Evolutionary conservation across 257 asterid genomes (phyloP).

Genomic region (Capsicum chinense): DNA sequence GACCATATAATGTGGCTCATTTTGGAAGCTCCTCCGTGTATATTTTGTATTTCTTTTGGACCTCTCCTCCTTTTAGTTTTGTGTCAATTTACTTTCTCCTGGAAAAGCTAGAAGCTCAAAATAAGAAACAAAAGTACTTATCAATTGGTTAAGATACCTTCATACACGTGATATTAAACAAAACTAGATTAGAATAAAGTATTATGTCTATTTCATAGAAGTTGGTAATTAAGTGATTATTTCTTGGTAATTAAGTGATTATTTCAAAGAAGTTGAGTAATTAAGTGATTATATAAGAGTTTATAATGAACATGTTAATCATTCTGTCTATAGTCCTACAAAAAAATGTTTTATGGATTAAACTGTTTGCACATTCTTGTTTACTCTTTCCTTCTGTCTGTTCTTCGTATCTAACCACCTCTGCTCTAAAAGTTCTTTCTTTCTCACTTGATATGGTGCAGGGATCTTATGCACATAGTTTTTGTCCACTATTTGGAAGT

Average conservation of each 20-base stretch:
- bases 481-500: slow-evolving; percentile 99
- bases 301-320: not conserved
- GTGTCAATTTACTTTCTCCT: slow-evolving; percentile 14
- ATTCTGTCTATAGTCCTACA: slow-evolving; percentile 11
- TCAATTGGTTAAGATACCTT: not conserved
- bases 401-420: slow-evolving; percentile 5
- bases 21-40: slow-evolving; percentile 27
- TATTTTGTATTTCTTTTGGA: slow-evolving; percentile 17
- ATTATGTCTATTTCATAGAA: slow-evolving; percentile 20
- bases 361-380: not conserved
- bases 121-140: not conserved
- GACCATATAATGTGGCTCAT: slow-evolving; percentile 13
- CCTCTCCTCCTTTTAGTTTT: slow-evolving; percentile 32
- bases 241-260: not conserved
- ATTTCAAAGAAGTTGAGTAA: not conserved
- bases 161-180: not conserved
- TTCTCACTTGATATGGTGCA: slow-evolving; percentile 57
- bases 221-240: slow-evolving; percentile 7
- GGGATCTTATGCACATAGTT: slow-evolving; percentile 97
- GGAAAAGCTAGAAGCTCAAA: slow-evolving; percentile 1
- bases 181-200: not conserved
- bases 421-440: slow-evolving; percentile 36
- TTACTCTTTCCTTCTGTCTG: not conserved
- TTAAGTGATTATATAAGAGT: slow-evolving; percentile 14
- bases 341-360: not conserved